Evolutionary conservation across 2,329 filamentous ascomycete genomes (phyloP).

Genomic region (Clarireedia hainanense): DNA sequence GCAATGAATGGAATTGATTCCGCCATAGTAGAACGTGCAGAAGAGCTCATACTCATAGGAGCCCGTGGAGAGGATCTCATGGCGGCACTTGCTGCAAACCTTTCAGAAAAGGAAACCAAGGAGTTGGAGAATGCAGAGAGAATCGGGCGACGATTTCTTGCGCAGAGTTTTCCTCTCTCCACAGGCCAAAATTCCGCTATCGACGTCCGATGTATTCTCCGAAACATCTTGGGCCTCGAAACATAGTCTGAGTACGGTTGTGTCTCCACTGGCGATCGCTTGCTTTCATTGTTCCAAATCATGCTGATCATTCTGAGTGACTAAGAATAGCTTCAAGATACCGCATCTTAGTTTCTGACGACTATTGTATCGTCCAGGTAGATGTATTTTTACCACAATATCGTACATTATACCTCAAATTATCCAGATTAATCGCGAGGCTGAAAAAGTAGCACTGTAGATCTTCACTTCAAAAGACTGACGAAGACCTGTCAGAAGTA

Average conservation of each 20-base stretch:
- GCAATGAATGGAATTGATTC: conserved; percentile 74
- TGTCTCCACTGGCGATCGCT: neutral
- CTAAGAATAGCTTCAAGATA: neutral
- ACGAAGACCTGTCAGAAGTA: neutral
- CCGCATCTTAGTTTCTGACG: neutral
- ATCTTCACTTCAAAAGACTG: neutral
- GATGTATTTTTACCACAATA: neutral
- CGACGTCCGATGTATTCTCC: conserved; percentile 24
- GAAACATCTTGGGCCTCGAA: conserved; percentile 19
- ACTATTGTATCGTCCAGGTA: neutral
- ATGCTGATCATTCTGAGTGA: neutral
- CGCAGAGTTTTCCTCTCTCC: conserved; percentile 25
- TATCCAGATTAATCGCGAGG: too few species aligned
- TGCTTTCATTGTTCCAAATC: neutral
- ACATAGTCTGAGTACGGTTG: conserved; percentile 11
- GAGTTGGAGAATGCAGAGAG: conserved; percentile 60
- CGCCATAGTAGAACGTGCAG: conserved; percentile 66
- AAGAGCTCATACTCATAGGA: conserved; percentile 60
- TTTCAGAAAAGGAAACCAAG: conserved; percentile 55
- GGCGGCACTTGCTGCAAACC: conserved; percentile 54
- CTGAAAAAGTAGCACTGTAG: too few species aligned
- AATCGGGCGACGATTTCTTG: conserved; percentile 51
- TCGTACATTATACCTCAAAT: neutral
- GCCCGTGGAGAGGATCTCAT: conserved; percentile 70
- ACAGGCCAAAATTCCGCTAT: conserved; percentile 13